A percentile compares a stretch with the other conserved stretches of the same genome.
Evolutionary conservation across 768 basidiomycete species (phyloP).

Genomic region (Hypholoma fasciculare): DNA sequence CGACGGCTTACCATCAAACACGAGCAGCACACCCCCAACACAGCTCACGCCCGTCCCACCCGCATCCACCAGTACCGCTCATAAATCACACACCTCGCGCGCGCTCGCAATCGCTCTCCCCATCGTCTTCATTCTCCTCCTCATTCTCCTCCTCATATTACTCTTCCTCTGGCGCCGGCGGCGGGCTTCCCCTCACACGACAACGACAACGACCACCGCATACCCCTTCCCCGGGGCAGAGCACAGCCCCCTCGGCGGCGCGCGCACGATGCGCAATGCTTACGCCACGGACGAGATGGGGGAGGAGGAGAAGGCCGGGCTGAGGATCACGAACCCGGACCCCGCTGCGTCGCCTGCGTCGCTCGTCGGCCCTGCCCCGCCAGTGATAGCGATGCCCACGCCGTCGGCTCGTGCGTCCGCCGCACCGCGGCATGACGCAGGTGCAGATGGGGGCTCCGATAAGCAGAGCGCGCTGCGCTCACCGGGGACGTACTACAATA

Average conservation of each 20-base stretch:
- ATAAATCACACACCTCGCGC: not conserved
- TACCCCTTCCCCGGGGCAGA: not conserved
- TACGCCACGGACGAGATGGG: not conserved
- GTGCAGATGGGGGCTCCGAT: not conserved
- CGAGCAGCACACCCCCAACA: not conserved
- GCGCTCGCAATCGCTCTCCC: conserved; percentile 1
- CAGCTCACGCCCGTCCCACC: conserved; percentile 3
- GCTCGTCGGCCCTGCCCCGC: not conserved
- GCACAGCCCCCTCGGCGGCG: not conserved
- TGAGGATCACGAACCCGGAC: conserved; percentile 1
- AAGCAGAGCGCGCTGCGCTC: not conserved
- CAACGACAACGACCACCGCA: not conserved
- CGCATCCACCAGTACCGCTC: not conserved
- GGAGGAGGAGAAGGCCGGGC: not conserved
- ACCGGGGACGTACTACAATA: not conserved
- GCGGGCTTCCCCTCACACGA: not conserved
- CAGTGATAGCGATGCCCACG: not conserved
- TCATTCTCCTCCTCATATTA: not conserved
- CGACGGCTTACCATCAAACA: not conserved
- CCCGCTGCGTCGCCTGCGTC: not conserved
- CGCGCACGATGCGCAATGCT: not conserved
- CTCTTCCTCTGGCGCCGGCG: not conserved
- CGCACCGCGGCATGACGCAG: not conserved
- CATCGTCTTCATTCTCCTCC: not conserved
- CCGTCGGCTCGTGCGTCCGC: not conserved